phyloP scores from a whole-genome alignment of 2,329 filamentous ascomycete species.

The Ramularia collo-cygni region DNA sequence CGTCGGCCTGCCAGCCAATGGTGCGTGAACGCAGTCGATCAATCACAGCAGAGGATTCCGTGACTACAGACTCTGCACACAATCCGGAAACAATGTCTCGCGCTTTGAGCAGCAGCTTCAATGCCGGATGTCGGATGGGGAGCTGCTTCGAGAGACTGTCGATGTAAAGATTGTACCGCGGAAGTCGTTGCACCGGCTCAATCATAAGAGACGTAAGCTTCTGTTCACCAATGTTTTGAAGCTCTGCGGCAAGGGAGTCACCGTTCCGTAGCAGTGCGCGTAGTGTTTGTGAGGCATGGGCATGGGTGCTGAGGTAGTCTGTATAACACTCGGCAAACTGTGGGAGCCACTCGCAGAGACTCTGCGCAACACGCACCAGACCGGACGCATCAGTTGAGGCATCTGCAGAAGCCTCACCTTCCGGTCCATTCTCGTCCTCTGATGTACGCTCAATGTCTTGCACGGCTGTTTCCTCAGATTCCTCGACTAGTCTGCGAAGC shows the following conservation, averaged over 20 bases:
- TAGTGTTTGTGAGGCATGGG: constrained; percentile 75
- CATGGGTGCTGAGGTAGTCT: constrained; percentile 86
- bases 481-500: constrained; percentile 69
- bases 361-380: constrained; percentile 67
- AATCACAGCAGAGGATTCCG: constrained; percentile 65
- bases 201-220: constrained; percentile 85
- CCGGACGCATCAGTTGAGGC: constrained; percentile 38
- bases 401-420: neutral
- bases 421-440: constrained; percentile 26
- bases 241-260: constrained; percentile 71
- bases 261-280: constrained; percentile 68
- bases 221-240: constrained; percentile 83
- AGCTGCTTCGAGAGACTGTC: constrained; percentile 87
- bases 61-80: constrained; percentile 76
- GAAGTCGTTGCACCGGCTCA: constrained; percentile 89
- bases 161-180: constrained; percentile 91
- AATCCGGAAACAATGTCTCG: constrained; percentile 94
- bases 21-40: constrained; percentile 51
- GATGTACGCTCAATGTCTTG: constrained; percentile 61
- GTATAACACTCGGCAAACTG: constrained; percentile 86
- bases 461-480: constrained; percentile 73
- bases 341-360: constrained; percentile 87
- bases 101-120: constrained; percentile 76
- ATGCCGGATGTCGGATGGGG: constrained; percentile 76
- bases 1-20: constrained; percentile 25